Evolutionary conservation across 2,329 filamentous ascomycete genomes (phyloP).

Genomic region (Apiospora pterosperma): DNA sequence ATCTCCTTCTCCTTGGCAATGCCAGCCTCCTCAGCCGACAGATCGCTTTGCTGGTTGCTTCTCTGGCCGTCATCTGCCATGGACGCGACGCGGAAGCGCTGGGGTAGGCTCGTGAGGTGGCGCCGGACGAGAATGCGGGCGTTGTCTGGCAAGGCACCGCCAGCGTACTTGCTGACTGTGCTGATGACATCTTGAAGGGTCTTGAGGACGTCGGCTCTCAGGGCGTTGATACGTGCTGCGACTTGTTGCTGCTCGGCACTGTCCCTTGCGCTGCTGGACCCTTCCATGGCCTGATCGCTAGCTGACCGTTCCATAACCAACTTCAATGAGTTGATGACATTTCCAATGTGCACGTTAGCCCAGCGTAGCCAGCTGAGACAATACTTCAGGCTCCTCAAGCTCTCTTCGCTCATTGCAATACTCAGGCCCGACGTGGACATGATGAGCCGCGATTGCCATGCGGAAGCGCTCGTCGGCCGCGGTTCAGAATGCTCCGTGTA

Average conservation of each 20-base stretch:
- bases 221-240: constrained; percentile 60
- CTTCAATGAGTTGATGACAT: constrained; percentile 71
- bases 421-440: constrained; percentile 89
- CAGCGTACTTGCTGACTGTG: constrained; percentile 84
- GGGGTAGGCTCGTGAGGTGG: constrained; percentile 80
- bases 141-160: constrained; percentile 87
- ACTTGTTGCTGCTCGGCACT: constrained; percentile 45
- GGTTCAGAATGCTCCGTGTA: constrained; percentile 59
- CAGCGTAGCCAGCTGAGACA: constrained; percentile 77
- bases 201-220: constrained; percentile 70
- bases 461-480: constrained; percentile 21
- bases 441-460: constrained; percentile 81
- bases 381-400: constrained; percentile 77
- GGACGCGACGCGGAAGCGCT: constrained; percentile 74
- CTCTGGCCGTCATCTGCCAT: constrained; percentile 35
- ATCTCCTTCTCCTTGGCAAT: constrained; percentile 40
- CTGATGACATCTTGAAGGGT: constrained; percentile 79
- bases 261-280: constrained; percentile 18
- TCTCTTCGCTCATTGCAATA: constrained; percentile 87
- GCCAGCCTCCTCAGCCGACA: constrained; percentile 30
- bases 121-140: constrained; percentile 77
- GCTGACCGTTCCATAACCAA: constrained; percentile 64
- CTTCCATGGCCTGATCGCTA: constrained; percentile 21
- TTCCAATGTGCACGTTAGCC: constrained; percentile 78
- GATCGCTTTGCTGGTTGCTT: constrained; percentile 20